Evolutionary conservation across 345 rosid genomes (phyloP).

Genomic region (Euphorbia pulcherrima): DNA sequence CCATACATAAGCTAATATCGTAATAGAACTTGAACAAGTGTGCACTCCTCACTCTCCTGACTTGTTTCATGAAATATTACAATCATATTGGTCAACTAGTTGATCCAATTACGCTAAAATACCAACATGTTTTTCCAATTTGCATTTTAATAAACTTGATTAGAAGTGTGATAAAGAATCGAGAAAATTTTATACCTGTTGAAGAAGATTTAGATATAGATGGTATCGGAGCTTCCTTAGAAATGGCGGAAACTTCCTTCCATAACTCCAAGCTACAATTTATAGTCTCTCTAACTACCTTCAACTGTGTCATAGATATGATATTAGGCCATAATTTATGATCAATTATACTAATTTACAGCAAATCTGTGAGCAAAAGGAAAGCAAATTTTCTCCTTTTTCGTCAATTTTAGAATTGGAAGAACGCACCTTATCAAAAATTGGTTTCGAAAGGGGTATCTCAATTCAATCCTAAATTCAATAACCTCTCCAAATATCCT

Average conservation of each 20-base stretch:
- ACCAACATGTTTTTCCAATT: neutral
- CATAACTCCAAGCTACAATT: conserved; percentile 65
- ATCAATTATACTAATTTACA: neutral
- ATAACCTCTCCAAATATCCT: no score
- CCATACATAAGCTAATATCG: no score
- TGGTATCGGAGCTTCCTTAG: conserved; percentile 39
- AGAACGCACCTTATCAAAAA: no score
- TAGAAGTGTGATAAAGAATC: neutral
- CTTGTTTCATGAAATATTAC: no score
- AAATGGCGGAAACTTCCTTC: conserved; percentile 57
- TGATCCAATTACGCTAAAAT: no score
- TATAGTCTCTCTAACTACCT: conserved; percentile 86
- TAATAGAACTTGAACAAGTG: no score
- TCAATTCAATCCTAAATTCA: no score
- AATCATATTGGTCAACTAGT: no score
- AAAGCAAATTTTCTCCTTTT: neutral
- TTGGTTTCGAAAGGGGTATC: no score
- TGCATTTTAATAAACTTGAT: neutral
- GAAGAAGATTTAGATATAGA: conserved; percentile 45
- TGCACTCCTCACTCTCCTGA: no score
- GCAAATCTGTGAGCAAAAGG: neutral
- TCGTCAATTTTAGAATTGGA: conserved; percentile 10
- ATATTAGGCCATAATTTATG: conserved; percentile 7
- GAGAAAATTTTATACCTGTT: conserved; percentile 25
- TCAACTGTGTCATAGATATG: conserved; percentile 47